phyloP scores from a whole-genome alignment of 148 eudicot genomes.

The Silene conica region DNA sequence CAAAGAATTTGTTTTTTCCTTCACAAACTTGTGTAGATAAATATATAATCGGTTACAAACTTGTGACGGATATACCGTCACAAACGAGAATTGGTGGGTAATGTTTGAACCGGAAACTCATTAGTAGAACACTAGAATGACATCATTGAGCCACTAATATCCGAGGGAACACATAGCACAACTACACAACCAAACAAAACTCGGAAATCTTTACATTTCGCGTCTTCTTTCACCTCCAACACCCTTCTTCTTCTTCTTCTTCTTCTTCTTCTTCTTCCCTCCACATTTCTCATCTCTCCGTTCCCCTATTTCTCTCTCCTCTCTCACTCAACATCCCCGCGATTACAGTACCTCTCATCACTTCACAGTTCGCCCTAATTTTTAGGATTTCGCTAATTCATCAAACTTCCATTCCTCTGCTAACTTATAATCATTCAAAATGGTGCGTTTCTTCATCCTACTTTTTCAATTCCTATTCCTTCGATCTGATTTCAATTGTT shows the following conservation, averaged over 20 bases:
- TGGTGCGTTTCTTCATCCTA: conserved; percentile 32
- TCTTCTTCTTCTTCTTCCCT: not conserved
- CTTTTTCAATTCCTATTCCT: conserved; percentile 1
- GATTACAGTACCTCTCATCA: conserved; percentile 16
- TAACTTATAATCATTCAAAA: conserved; percentile 20
- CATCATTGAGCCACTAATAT: no score
- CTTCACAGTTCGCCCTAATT: not conserved
- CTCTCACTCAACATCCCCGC: conserved; percentile 1
- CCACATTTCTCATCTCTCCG: not conserved
- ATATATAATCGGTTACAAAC: no score
- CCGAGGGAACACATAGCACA: no score
- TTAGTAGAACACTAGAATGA: no score
- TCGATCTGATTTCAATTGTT: conserved; percentile 31
- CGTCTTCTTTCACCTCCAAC: not conserved
- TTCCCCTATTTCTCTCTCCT: conserved; percentile 1
- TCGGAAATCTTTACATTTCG: not conserved
- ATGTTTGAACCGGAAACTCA: no score
- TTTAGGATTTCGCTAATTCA: not conserved
- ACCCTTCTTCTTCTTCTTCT: no score
- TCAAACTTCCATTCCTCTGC: conserved; percentile 9
- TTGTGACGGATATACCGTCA: no score
- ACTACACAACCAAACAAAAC: no score
- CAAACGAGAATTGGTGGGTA: no score
- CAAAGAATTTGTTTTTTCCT: no score
- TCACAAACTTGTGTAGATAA: no score